These are phyloP conservation scores for Phytophthora citricola DNA, from an alignment of 352 stramenopile species.

Conservation along the genomic window DNA sequence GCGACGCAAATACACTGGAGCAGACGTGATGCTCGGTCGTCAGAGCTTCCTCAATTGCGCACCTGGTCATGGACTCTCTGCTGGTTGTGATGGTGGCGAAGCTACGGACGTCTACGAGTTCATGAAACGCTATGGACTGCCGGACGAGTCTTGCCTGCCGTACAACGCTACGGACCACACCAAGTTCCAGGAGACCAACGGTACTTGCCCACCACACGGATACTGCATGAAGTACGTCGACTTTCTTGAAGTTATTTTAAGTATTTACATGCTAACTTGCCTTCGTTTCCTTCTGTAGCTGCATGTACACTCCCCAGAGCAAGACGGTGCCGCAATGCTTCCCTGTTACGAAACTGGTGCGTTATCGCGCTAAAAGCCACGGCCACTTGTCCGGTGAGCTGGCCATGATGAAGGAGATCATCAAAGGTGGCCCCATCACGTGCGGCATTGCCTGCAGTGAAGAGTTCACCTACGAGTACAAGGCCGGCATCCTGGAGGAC, in stretches of 20 bases:
- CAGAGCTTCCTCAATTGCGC: constrained; percentile 88
- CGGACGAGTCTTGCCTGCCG: constrained; percentile 80
- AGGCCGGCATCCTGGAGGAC: constrained; percentile 92
- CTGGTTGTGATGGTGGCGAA: constrained; percentile 75
- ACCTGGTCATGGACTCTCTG: constrained; percentile 69
- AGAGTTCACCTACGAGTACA: constrained; percentile 91
- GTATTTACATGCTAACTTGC: constrained; percentile 11
- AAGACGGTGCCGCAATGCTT: constrained; percentile 59
- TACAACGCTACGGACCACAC: constrained; percentile 88
- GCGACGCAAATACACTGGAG: constrained; percentile 57
- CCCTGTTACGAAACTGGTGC: constrained; percentile 79
- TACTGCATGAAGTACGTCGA: constrained; percentile 87
- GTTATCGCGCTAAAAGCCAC: constrained; percentile 80
- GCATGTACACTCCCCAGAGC: constrained; percentile 77
- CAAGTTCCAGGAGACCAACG: constrained; percentile 72
- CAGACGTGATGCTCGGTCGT: constrained; percentile 80
- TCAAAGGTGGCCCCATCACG: constrained; percentile 89
- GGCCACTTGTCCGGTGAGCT: constrained; percentile 72
- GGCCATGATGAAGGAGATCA: constrained; percentile 86
- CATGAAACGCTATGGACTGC: constrained; percentile 74
- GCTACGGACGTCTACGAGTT: constrained; percentile 83
- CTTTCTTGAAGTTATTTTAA: not conserved
- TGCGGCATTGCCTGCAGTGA: constrained; percentile 94
- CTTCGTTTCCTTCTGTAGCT: constrained; percentile 40
- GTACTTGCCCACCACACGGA: constrained; percentile 72